Evolutionary conservation across 2,329 filamentous ascomycete genomes (phyloP).

Genomic region (Fusarium pininemorale): DNA sequence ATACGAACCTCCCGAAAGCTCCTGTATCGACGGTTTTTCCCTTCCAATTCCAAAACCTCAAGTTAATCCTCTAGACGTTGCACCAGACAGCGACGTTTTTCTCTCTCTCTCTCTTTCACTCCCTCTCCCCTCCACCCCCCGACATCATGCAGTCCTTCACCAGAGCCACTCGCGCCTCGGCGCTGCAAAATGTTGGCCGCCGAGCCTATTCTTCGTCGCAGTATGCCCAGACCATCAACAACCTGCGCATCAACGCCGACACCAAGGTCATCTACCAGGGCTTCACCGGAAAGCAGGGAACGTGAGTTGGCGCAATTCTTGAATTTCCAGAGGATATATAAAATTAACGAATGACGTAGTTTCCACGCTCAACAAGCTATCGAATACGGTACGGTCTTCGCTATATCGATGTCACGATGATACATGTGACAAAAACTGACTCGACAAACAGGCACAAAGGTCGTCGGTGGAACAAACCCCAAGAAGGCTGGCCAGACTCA

Average conservation of each 20-base stretch:
- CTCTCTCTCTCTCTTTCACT: neutral
- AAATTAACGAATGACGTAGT: conserved; percentile 57
- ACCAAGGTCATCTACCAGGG: conserved; percentile 98
- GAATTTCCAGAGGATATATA: neutral
- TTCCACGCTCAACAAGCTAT: conserved; percentile 99
- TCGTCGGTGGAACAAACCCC: conserved; percentile 97
- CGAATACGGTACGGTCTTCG: conserved; percentile 82
- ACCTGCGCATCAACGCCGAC: conserved; percentile 90
- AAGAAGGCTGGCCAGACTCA: conserved; percentile 96
- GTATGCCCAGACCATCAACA: conserved; percentile 78
- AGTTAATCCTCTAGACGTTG: conserved; percentile 27
- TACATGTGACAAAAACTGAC: conserved; percentile 44
- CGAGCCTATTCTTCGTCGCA: conserved; percentile 81
- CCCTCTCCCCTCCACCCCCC: conserved; percentile 1
- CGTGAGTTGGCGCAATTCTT: conserved; percentile 63
- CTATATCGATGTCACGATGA: conserved; percentile 36
- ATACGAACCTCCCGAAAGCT: conserved; percentile 43
- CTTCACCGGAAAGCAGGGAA: conserved; percentile 97
- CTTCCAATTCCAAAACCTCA: conserved; percentile 30
- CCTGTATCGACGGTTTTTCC: conserved; percentile 43
- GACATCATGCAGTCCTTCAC: conserved; percentile 85
- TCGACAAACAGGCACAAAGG: conserved; percentile 78
- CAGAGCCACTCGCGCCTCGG: conserved; percentile 75
- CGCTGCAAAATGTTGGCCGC: conserved; percentile 70
- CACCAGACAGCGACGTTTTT: conserved; percentile 16